Conservation (phyloP, 495 filamentous ascomycete species). For the Penicillium daleae region DNA sequence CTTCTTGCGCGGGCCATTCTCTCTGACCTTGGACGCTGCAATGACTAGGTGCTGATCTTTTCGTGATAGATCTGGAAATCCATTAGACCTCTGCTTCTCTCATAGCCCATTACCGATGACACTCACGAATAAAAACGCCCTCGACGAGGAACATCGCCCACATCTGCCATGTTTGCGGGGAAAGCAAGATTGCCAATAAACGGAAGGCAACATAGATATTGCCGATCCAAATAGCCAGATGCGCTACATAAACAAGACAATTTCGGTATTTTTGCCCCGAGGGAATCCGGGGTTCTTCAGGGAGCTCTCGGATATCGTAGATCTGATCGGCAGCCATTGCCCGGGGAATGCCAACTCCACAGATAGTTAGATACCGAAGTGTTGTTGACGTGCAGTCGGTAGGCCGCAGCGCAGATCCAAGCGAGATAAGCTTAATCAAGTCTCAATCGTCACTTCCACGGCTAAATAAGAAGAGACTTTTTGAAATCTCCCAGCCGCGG, state of each 20-base stretch:
- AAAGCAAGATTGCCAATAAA: constrained; percentile 18
- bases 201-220: constrained; percentile 32
- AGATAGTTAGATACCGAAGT: background rate
- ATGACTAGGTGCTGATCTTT: constrained; percentile 35
- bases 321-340: constrained; percentile 7
- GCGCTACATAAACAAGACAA: constrained; percentile 27
- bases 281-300: constrained; percentile 22
- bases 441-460: background rate
- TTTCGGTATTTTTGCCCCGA: constrained; percentile 26
- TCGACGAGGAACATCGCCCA: constrained; percentile 39
- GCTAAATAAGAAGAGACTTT: background rate
- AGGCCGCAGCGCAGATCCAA: background rate
- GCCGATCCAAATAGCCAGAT: constrained; percentile 27
- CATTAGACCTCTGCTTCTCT: background rate
- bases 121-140: constrained; percentile 34
- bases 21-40: constrained; percentile 17
- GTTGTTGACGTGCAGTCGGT: background rate
- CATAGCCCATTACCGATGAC: too few relatives aligned
- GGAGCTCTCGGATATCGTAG: constrained; percentile 33
- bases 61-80: constrained; percentile 24
- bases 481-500: background rate
- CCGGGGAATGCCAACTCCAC: background rate
- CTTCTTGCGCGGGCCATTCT: constrained; percentile 20
- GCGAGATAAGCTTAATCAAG: background rate
- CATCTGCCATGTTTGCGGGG: constrained; percentile 32